Base-by-base conservation (phyloP, 371 early-diverging fungal species). In the Lichtheimia corymbifera region DNA sequence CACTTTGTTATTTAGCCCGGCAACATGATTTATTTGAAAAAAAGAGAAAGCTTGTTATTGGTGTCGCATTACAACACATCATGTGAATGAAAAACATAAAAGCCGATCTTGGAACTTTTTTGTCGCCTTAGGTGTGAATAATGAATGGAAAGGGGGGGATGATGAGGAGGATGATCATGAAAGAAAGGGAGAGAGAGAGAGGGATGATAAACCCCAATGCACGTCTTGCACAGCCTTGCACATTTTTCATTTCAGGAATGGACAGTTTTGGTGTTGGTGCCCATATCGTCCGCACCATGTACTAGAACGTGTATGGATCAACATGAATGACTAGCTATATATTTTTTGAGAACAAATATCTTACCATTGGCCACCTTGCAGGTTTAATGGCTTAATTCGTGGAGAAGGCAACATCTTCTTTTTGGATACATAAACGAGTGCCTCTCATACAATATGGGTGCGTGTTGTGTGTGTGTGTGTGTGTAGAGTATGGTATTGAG, bases 281-380 rank as follows among this genome's bases (percentile, higher is more conserved):
- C 80, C 80, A 30, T 80, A 80, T 68, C 74, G 71, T n/a, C 80
- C 80, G 52, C 80, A 78, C 79, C 79, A 78, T 35, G 72, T 51
- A 50, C 79, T 78, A 65, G 11, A 9, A 35, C 9, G 11, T 6
- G 35, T n/a, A 35, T 35, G 35, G 35, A 35, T 35, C 35, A 35
- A 35, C 35, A 9, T 35, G 6, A 11, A 9, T 35, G 9, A 1
- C 11, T 22, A 2, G 22, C 27, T 17, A 15, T n/a, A n/a, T n/a
- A n/a, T n/a, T n/a, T n/a, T n/a, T n/a, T n/a, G n/a, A n/a, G n/a
- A n/a, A n/a, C n/a, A n/a, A n/a, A n/a, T n/a, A n/a, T n/a, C 59
- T 70, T 73, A 80, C 80, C 80, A 80, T 75, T 80, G 80, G n/a
- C 80, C 80, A 4, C 80, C 80, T 64, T 71, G 63, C 52, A 80